Percentiles rank a stretch among this genome's conserved stretches.
Conservation (phyloP, 441 rosid genomes). For the Gossypium aridum region DNA sequence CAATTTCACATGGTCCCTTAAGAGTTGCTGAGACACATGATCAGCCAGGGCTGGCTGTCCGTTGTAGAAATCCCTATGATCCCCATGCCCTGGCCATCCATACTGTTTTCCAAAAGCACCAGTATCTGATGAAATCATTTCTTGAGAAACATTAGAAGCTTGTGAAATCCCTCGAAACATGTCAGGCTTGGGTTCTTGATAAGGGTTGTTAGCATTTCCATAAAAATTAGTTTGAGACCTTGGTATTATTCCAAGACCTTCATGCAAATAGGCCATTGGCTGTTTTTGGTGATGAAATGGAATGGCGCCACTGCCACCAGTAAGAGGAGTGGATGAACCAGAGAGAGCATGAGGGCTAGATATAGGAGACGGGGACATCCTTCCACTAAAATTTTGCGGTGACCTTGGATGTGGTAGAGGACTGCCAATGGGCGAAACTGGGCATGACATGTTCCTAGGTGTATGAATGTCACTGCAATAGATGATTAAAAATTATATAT, state of each 20-base stretch:
- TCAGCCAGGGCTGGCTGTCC: slow-evolving; percentile 49
- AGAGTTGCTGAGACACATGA: slow-evolving; percentile 63
- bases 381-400: slow-evolving; percentile 42
- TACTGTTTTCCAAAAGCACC: slow-evolving; percentile 27
- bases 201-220: slow-evolving; percentile 22
- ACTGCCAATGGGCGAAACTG: slow-evolving; percentile 52
- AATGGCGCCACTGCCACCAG: slow-evolving; percentile 47
- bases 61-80: slow-evolving; percentile 29
- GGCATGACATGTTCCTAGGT: slow-evolving; percentile 45
- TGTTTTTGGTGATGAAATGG: slow-evolving; percentile 50
- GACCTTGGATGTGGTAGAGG: slow-evolving; percentile 50
- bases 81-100: slow-evolving; percentile 29
- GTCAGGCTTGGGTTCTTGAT: slow-evolving; percentile 54
- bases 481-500: slow-evolving; percentile 3
- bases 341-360: slow-evolving; percentile 54
- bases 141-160: slow-evolving; percentile 50
- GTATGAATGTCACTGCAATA: slow-evolving; percentile 35
- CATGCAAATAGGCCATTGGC: slow-evolving; percentile 42
- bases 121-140: slow-evolving; percentile 38
- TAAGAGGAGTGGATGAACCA: slow-evolving; percentile 53
- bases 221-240: slow-evolving; percentile 45
- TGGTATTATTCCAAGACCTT: slow-evolving; percentile 37
- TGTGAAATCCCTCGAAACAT: slow-evolving; percentile 43
- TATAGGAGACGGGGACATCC: slow-evolving; percentile 53
- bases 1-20: slow-evolving; percentile 56